A percentile compares a stretch with the other conserved stretches of the same genome.
phyloP scores from a whole-genome alignment of 202 grass and related monocot species.

The Dendrocalamus latiflorus region DNA sequence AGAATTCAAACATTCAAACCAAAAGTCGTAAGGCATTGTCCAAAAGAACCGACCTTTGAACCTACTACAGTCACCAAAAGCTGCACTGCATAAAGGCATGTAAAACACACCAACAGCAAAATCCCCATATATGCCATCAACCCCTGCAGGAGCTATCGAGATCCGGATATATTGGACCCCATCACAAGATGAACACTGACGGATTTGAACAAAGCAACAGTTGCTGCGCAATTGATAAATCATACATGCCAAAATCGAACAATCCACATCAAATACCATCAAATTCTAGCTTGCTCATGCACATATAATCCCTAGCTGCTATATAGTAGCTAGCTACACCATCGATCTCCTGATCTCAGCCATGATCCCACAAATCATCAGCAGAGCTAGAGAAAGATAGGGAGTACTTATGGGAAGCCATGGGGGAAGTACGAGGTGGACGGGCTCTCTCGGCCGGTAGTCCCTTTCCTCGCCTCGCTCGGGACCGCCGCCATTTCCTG shows the following conservation, averaged over 20 bases:
- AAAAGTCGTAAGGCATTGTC: too few species aligned
- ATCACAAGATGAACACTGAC: constrained; percentile 23
- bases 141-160: not conserved
- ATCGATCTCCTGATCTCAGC: too few species aligned
- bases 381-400: not conserved
- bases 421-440: constrained; percentile 70
- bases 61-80: constrained; percentile 22
- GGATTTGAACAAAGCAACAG: constrained; percentile 19
- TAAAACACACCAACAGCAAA: constrained; percentile 42
- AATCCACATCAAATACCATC: constrained; percentile 52
- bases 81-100: constrained; percentile 41
- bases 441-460: constrained; percentile 44
- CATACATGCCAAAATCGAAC: constrained; percentile 21
- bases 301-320: constrained; percentile 13
- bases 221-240: not conserved
- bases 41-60: too few species aligned
- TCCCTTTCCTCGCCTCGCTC: constrained; percentile 52
- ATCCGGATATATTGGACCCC: not conserved
- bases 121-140: not conserved
- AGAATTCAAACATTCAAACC: too few species aligned
- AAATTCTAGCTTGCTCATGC: constrained; percentile 27
- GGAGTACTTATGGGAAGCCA: constrained; percentile 65
- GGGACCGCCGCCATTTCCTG: constrained; percentile 74
- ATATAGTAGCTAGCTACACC: constrained; percentile 13
- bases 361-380: not conserved